phyloP scores from a whole-genome alignment of 352 stramenopile species.

The Globisporangium carolinianum region DNA sequence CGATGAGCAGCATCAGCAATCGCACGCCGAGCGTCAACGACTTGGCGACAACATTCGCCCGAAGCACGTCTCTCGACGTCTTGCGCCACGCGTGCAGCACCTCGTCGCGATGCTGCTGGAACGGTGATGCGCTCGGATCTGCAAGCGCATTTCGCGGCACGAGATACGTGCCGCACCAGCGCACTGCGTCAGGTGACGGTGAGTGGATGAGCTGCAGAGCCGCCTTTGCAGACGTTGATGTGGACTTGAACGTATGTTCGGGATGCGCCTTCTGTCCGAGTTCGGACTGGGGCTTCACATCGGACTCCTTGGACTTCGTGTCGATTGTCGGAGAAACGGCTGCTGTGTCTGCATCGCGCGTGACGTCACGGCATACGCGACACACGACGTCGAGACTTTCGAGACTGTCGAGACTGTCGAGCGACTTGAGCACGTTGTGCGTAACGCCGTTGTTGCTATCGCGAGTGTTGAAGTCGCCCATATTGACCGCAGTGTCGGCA shows the following conservation, averaged over 20 bases:
- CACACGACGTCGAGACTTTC: constrained; percentile 3
- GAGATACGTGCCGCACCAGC: constrained; percentile 22
- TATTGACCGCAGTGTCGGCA: neutral
- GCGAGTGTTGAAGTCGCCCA: neutral
- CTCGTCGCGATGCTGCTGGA: constrained; percentile 19
- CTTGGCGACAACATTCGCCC: neutral
- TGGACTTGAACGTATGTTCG: neutral
- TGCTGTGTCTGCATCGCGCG: constrained; percentile 1
- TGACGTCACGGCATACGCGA: constrained; percentile 1
- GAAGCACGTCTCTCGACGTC: neutral
- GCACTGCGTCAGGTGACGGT: constrained; percentile 5
- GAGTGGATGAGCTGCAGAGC: constrained; percentile 13
- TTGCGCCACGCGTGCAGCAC: constrained; percentile 9
- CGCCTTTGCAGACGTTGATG: neutral
- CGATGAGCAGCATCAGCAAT: constrained; percentile 21
- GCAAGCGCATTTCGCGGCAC: neutral
- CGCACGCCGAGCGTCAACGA: constrained; percentile 7
- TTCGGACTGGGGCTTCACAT: too few species aligned
- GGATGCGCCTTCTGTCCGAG: too few species aligned
- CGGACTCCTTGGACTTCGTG: too few species aligned
- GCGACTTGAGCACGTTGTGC: too few species aligned
- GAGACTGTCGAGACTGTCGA: too few species aligned
- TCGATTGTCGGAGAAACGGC: too few species aligned
- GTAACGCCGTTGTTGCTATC: neutral
- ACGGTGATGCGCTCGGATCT: constrained; percentile 11